phyloP scores from a whole-genome alignment of 75 land plant species.

The Adiantum capillusveneris region DNA sequence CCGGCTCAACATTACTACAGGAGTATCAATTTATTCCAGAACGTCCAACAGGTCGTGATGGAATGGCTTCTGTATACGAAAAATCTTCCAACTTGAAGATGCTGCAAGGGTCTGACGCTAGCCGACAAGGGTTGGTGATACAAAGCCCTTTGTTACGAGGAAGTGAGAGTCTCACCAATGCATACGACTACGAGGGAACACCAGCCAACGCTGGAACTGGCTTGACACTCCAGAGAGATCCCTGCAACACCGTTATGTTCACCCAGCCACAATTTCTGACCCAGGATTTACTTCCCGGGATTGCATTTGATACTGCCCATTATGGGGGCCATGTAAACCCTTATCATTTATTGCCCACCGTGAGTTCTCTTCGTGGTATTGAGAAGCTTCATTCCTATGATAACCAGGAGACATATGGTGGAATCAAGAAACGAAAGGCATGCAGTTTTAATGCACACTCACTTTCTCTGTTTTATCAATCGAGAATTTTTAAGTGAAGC shows the following conservation, averaged over 20 bases:
- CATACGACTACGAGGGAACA: too few relatives aligned
- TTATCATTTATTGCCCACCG: conserved; percentile 19
- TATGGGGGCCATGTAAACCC: conserved; percentile 9
- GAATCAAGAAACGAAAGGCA: conserved; percentile 66
- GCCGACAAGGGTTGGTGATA: background rate
- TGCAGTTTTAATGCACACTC: too few relatives aligned
- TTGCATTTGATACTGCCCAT: conserved; percentile 18
- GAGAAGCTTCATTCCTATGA: conserved; percentile 22
- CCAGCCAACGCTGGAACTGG: too few relatives aligned
- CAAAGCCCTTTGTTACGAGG: conserved; percentile 18
- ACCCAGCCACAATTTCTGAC: too few relatives aligned
- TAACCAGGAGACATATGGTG: conserved; percentile 34
- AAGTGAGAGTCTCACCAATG: conserved; percentile 20
- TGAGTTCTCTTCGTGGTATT: conserved; percentile 21
- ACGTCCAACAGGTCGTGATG: conserved; percentile 45
- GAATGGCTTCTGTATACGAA: conserved; percentile 41
- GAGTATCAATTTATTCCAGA: conserved; percentile 73
- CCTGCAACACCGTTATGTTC: too few relatives aligned
- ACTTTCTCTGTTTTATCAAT: background rate
- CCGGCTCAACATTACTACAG: conserved; percentile 31
- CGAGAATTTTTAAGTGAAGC: background rate
- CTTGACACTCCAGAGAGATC: too few relatives aligned
- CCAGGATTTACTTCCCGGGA: conserved; percentile 8
- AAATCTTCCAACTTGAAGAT: conserved; percentile 24
- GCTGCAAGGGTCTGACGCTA: background rate